Base-by-base conservation (phyloP, 2,329 filamentous ascomycete species). In the Colletotrichum kahawae region DNA sequence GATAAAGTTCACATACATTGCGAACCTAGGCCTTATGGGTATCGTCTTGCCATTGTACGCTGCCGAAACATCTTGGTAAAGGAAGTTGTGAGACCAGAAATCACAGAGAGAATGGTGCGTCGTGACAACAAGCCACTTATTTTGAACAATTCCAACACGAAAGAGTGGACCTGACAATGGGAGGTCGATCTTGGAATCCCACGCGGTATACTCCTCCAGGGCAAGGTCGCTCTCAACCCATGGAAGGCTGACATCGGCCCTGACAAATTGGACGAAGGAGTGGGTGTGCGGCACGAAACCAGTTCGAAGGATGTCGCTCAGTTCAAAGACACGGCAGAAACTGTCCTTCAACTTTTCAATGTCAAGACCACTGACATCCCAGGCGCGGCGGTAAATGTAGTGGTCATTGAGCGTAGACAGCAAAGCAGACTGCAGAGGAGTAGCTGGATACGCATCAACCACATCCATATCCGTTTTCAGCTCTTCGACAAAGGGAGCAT, bases 41-140 rank as follows among this genome's bases (percentile, higher is more conserved):
- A 36, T 13, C 4, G 18, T 24, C 13, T 38, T n/a, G 7, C 62
- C 60, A 12, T 36, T 7, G n/a, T 71, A 71, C 13, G 33, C 33
- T 36, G 51, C 24, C 71, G 73, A 14, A 4, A 79, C 77, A 59
- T 83, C 81, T 10, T 80, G 74, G 18, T 81, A 80, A 16, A 82
- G 54, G 54, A 83, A 82, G 4, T 74, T 59, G 21, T 80, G 78
- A 24, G 82, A 83, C 81, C 81, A 83, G 64, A 78, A 82, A 67
- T 83, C 82, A 29, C 82, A 82, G 4, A 83, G 77, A 7, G 81
- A 79, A 66, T 83, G 82, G 62, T 83, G 82, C 77, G 82, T 81
- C 2, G 80, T 79, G 13, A 83, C 76, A 1, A 81, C 79, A 1
- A 83, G 72, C 16, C 76, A 64, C 18, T 34, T 14, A 14, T 43